A percentile compares a stretch with the other conserved stretches of the same genome.
Conservation (phyloP, 2,329 filamentous ascomycete species). For the Rhinocladiella mackenziei region DNA sequence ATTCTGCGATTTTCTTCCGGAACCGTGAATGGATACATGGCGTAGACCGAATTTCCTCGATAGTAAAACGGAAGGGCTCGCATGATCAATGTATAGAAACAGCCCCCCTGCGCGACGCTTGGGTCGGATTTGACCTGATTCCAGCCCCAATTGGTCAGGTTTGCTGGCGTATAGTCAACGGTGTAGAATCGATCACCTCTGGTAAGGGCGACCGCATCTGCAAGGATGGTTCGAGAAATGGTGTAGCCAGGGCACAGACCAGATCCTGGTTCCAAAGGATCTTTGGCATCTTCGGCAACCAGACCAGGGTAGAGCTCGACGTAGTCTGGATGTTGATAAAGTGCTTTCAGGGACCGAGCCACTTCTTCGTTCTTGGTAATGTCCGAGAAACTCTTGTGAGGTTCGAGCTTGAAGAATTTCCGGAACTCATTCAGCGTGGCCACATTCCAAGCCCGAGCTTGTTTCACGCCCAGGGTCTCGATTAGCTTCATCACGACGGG, state of each 20-base stretch:
- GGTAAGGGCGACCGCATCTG: slow-evolving; percentile 46
- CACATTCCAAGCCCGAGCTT: slow-evolving; percentile 64
- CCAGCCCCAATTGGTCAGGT: slow-evolving; percentile 46
- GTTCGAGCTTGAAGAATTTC: slow-evolving; percentile 58
- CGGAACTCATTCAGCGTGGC: slow-evolving; percentile 54
- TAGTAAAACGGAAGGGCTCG: slow-evolving; percentile 50
- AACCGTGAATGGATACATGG: slow-evolving; percentile 48
- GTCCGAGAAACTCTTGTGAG: slow-evolving; percentile 54
- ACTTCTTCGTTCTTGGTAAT: slow-evolving; percentile 58
- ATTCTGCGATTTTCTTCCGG: slow-evolving; percentile 47
- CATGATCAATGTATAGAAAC: slow-evolving; percentile 52
- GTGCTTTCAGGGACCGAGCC: slow-evolving; percentile 51
- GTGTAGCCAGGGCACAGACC: slow-evolving; percentile 41
- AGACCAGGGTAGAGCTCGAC: slow-evolving; percentile 68
- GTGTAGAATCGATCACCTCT: slow-evolving; percentile 48
- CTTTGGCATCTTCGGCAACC: slow-evolving; percentile 44
- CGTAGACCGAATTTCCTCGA: slow-evolving; percentile 47
- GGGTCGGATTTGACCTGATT: slow-evolving; percentile 38
- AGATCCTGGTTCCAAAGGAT: slow-evolving; percentile 37
- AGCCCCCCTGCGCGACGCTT: slow-evolving; percentile 47
- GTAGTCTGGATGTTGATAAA: slow-evolving; percentile 62
- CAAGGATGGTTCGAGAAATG: slow-evolving; percentile 42
- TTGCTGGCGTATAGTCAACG: slow-evolving; percentile 43
- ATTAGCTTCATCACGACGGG: slow-evolving; percentile 68
- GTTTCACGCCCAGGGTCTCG: slow-evolving; percentile 74